Conservation (phyloP, 2,329 filamentous ascomycete species). For the Monosporascus sp. region DNA sequence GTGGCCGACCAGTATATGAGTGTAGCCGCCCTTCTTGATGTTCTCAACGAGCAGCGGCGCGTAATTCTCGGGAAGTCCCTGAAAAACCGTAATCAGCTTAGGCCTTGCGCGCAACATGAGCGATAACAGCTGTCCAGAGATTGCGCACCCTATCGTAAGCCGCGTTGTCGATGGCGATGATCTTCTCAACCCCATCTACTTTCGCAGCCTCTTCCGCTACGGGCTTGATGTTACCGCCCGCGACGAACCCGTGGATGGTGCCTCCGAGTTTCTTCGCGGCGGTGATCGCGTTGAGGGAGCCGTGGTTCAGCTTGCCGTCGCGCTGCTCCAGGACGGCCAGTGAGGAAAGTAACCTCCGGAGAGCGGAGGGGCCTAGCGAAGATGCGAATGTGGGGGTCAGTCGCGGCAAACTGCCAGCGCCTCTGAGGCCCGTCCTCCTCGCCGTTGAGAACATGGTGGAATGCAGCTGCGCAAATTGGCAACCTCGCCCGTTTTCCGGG, state of each 20-base stretch:
- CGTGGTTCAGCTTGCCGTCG: slow-evolving; percentile 77
- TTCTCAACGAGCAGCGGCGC: slow-evolving; percentile 93
- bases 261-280: slow-evolving; percentile 85
- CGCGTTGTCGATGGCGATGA: slow-evolving; percentile 80
- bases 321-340: slow-evolving; percentile 89
- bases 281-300: slow-evolving; percentile 78
- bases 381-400: slow-evolving; percentile 23
- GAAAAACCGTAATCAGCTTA: not conserved
- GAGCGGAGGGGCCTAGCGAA: slow-evolving; percentile 43
- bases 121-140: too few species aligned
- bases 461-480: not conserved
- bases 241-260: slow-evolving; percentile 78
- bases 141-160: slow-evolving; percentile 79
- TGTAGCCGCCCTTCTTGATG: slow-evolving; percentile 91
- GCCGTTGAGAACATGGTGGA: slow-evolving; percentile 23
- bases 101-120: too few species aligned
- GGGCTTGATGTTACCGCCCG: slow-evolving; percentile 69
- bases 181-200: slow-evolving; percentile 84
- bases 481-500: not conserved
- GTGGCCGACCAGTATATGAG: slow-evolving; percentile 84
- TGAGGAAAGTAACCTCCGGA: slow-evolving; percentile 73
- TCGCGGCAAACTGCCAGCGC: slow-evolving; percentile 17
- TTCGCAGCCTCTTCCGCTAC: slow-evolving; percentile 83
- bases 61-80: slow-evolving; percentile 90
- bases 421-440: slow-evolving; percentile 20